A percentile compares a stretch with the other conserved stretches of the same genome.
Conservation (phyloP, 2,329 filamentous ascomycete species). For the Microdochium bolleyi region DNA sequence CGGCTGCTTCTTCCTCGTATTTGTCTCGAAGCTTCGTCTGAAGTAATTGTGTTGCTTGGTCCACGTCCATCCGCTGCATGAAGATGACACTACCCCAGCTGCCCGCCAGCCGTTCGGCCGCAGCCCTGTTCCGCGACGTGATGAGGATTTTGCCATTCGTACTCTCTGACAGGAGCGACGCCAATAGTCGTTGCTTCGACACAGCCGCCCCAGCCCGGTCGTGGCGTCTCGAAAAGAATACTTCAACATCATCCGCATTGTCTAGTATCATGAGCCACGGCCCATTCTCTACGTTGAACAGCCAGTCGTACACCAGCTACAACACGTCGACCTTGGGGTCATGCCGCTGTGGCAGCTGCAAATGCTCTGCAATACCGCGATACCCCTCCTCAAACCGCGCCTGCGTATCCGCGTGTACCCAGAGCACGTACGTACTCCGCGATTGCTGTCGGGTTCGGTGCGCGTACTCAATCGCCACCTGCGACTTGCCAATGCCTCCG, state of each 20-base stretch:
- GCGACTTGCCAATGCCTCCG: constrained; percentile 11
- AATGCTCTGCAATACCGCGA: neutral
- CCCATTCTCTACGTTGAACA: neutral
- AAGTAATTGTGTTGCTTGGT: neutral
- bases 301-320: too few species aligned
- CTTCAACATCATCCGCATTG: neutral
- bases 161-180: neutral
- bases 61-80: neutral
- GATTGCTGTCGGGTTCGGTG: neutral
- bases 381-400: neutral
- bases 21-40: neutral
- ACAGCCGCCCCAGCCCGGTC: neutral
- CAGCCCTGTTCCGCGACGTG: neutral
- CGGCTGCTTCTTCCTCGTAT: neutral
- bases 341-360: neutral
- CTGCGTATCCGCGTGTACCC: neutral
- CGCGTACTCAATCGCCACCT: neutral
- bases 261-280: constrained; percentile 1
- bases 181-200: neutral
- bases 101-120: neutral
- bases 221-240: neutral
- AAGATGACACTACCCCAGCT: neutral
- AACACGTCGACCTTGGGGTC: neutral
- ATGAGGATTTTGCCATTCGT: neutral
- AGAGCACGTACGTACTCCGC: neutral